Percentiles rank a stretch among this genome's conserved stretches.
phyloP scores from a whole-genome alignment of 148 eudicot genomes.

The Nepenthes mirabilis region DNA sequence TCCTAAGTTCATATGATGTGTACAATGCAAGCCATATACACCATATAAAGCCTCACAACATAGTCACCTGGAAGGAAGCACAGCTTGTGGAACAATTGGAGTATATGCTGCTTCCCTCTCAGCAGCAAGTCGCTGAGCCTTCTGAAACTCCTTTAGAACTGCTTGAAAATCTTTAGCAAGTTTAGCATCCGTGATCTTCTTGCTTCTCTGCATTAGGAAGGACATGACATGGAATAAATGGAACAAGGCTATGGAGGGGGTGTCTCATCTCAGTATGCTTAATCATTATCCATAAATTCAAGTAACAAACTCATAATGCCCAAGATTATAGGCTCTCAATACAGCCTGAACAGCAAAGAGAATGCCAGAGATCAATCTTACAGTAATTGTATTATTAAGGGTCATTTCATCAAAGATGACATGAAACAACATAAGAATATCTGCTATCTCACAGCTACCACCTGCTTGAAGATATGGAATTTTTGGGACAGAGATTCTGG shows the following conservation, averaged over 20 bases:
- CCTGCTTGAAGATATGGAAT: not conserved
- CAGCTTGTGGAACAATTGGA: constrained; percentile 62
- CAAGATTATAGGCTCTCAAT: too few species aligned
- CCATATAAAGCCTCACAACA: not conserved
- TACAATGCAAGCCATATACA: not conserved
- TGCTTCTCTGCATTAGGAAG: constrained; percentile 39
- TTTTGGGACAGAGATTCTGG: not conserved
- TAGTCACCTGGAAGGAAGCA: constrained; percentile 44
- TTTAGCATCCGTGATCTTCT: constrained; percentile 77
- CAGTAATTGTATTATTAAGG: too few species aligned
- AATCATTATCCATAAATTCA: not conserved
- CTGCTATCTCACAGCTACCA: not conserved
- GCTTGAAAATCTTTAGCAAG: constrained; percentile 83
- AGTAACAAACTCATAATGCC: too few species aligned
- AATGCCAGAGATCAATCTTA: too few species aligned
- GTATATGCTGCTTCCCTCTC: constrained; percentile 77
- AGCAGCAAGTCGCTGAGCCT: constrained; percentile 85
- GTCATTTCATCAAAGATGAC: not conserved
- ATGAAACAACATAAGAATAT: too few species aligned
- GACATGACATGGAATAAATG: not conserved
- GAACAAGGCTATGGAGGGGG: not conserved
- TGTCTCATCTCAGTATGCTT: not conserved
- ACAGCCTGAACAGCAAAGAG: too few species aligned
- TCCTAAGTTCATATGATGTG: too few species aligned
- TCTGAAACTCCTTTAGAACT: constrained; percentile 72